Evolutionary conservation across 805 yeast species (phyloP), one percentile per base, ranked within the genome.

Genomic region (Myxozyma neglecta): DNA sequence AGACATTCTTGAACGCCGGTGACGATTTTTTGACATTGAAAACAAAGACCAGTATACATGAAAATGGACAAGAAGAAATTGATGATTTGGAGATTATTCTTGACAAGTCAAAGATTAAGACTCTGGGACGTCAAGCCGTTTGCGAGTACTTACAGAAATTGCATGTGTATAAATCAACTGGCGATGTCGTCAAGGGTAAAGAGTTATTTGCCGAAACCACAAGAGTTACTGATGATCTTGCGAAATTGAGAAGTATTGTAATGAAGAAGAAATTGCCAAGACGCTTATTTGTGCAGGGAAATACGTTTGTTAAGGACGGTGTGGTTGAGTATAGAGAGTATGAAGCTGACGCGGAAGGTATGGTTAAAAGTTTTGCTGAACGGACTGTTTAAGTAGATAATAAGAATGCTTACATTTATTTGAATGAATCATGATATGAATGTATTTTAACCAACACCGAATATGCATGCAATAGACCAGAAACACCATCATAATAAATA

Each of bases 211-310:
- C 76, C 51, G 85, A 85, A 34, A 85, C 85, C 75, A 86, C 96
- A n/a, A 78, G 81, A 1, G 75, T 73, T 8, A 80, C 85, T 7
- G 80, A 77, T 13, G 89, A 87, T 16, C 76, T 87, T 57, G 83
- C 89, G 32, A 75, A 79, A 65, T 87, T 81, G 72, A 82, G 96
- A 76, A 86, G 85, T 57, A 77, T 81, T 42, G 90, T 90, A 13
- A 76, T 90, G 63, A 76, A 77, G 49, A 87, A 88, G 72, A 88
- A 89, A 75, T 79, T 87, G 68, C 96, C 97, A 64, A 83, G 97
- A 74, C 87, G 85, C 74, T 96, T 89, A 73, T 82, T 87, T 68
- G 84, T 90, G 60, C 97, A 90, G 75, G 89, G 91, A 34, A 90
- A 90, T 75, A 87, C 96, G 8, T 68, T 76, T 32, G 64, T 83